Evolutionary conservation across 106 monocot species (phyloP).

Genomic region (Dioscorea zingiberensis): DNA sequence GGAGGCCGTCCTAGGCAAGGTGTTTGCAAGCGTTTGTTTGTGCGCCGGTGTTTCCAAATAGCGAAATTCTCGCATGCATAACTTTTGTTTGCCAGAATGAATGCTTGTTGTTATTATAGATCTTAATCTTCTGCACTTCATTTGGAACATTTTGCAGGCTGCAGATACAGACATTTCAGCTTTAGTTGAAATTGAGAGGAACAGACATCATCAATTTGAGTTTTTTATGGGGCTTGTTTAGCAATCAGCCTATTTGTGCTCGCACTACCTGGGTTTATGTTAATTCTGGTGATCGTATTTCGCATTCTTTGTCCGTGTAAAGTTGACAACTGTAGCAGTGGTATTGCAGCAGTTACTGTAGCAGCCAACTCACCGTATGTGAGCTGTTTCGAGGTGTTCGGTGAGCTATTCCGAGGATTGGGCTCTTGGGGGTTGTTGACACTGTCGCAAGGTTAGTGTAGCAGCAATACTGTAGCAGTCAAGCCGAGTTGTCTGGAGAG

Average conservation of each 20-base stretch:
- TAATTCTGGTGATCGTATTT: constrained; percentile 78
- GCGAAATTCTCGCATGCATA: constrained; percentile 90
- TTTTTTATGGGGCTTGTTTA: constrained; percentile 96
- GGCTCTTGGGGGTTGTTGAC: no score
- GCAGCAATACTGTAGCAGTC: no score
- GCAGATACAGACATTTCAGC: constrained; percentile 97
- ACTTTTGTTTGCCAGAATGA: constrained; percentile 40
- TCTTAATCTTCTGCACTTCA: not conserved
- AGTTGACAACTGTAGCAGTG: constrained; percentile 96
- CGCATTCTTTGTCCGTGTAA: constrained; percentile 88
- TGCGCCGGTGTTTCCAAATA: constrained; percentile 84
- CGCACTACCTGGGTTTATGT: constrained; percentile 85
- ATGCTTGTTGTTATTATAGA: not conserved
- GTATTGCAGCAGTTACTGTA: no score
- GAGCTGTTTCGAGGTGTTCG: no score
- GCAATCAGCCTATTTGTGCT: constrained; percentile 96
- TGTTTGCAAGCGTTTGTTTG: constrained; percentile 69
- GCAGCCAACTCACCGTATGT: no score
- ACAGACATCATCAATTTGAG: constrained; percentile 87
- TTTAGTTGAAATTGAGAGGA: constrained; percentile 92
- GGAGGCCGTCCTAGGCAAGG: constrained; percentile 87
- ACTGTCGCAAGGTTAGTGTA: no score
- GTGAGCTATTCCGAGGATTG: no score
- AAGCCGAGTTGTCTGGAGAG: no score
- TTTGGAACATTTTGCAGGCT: constrained; percentile 41